Base-by-base conservation (phyloP, 2,329 filamentous ascomycete genomes). In the Lachnellula occidentalis region DNA sequence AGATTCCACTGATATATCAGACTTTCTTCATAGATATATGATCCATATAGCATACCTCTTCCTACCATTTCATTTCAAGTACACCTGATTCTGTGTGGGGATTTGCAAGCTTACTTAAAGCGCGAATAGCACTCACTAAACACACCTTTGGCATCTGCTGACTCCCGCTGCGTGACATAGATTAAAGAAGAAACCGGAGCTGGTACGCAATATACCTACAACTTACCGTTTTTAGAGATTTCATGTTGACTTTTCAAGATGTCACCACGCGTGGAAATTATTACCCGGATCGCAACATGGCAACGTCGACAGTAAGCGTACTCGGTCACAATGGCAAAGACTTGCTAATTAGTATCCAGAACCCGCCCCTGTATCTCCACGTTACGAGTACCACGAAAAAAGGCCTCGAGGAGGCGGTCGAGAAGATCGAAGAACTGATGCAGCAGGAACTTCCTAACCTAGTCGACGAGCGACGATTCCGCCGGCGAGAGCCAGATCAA, bases 171-270 rank as follows among this genome's bases (percentile, higher is more conserved):
- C 85, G 82, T 94, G 85, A 84, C 75, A 88, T 92, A 99, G 94
- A 99, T 99, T 70, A 95, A 96, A 87, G 92, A 96, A 79, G 90
- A 96, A 70, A 97, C 92, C 86, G 94, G 94, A 82, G 92, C 94
- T 81, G 94, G 94, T 99, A 99, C 86, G 92, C 83, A 45, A 50
- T 78, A 76, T 72, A 77, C 75, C 74, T 76, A 73, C 73, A 71
- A 67, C 59, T 67, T 67, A 66, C 60, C 46, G 60, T 67, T 69
- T 66, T 51, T 58, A 64, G 60, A 68, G 60, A 67, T 72, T 73
- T 73, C 76, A 81, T 73, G 70, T 82, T 83, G 77, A 83, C 77
- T 68, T 71, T 70, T 75, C 74, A 91, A 97, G 94, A 99, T 92
- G 90, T 99, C 79, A 99, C 94, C 48, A 97, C 92, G 56, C 87